Evolutionary conservation across 1,139 yeast species (phyloP).

Genomic region (Candida glucosophila): DNA sequence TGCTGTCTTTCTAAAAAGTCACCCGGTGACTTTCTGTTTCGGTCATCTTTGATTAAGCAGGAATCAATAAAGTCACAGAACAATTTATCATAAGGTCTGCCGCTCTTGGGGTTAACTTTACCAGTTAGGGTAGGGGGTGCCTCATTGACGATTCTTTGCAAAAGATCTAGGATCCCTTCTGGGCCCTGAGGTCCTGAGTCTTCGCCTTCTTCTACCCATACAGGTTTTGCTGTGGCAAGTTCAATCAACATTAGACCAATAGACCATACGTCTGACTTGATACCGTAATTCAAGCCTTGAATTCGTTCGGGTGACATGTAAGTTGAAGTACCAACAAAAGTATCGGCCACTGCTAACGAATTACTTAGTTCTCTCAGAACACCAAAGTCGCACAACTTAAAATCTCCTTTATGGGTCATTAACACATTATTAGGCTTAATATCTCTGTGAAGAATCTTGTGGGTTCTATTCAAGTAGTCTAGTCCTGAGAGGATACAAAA

Average conservation of each 20-base stretch:
- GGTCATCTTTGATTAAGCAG: constrained; percentile 62
- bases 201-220: constrained; percentile 31
- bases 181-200: constrained; percentile 35
- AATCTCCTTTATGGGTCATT: constrained; percentile 69
- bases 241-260: constrained; percentile 85
- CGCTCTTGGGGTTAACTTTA: constrained; percentile 18
- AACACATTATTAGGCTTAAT: constrained; percentile 72
- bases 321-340: constrained; percentile 95
- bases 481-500: constrained; percentile 75
- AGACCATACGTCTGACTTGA: constrained; percentile 96
- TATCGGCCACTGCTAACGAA: constrained; percentile 78
- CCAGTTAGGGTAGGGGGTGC: constrained; percentile 63
- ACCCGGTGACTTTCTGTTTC: constrained; percentile 53
- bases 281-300: constrained; percentile 87
- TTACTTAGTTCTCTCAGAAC: constrained; percentile 86
- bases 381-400: constrained; percentile 88
- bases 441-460: constrained; percentile 86
- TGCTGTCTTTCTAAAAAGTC: constrained; percentile 37
- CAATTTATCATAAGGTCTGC: constrained; percentile 22
- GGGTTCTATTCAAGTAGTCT: constrained; percentile 68
- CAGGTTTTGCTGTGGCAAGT: constrained; percentile 67
- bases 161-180: constrained; percentile 78
- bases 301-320: constrained; percentile 98
- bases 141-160: constrained; percentile 91
- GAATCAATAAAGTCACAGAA: constrained; percentile 58